A percentile compares a stretch with the other conserved stretches of the same genome.
These are phyloP conservation scores for Hamigera avellanea DNA, from an alignment of 495 filamentous ascomycete species.

Conservation along the genomic window DNA sequence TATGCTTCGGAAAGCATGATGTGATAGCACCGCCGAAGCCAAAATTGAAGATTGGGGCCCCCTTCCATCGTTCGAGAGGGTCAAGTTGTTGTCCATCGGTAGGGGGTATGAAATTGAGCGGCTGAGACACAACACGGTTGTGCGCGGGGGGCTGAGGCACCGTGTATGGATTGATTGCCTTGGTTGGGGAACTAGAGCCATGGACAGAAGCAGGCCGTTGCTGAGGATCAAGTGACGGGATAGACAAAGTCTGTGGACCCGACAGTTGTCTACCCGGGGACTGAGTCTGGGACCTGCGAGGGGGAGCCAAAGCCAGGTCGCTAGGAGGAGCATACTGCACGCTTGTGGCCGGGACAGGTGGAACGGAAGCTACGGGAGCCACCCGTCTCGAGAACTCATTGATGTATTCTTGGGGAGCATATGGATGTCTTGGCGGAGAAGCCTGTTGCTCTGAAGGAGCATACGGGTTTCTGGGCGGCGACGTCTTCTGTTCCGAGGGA, in stretches of 20 bases:
- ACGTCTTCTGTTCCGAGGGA: background rate
- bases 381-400: conserved; percentile 40
- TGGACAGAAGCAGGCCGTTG: conserved; percentile 62
- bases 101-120: conserved; percentile 48
- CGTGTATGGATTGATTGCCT: conserved; percentile 25
- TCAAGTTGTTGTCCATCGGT: conserved; percentile 73
- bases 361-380: conserved; percentile 30
- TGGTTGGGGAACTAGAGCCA: conserved; percentile 38
- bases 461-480: conserved; percentile 3
- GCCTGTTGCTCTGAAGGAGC: conserved; percentile 9
- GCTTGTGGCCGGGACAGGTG: conserved; percentile 23
- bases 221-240: conserved; percentile 39
- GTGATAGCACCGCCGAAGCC: conserved; percentile 75
- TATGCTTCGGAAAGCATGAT: conserved; percentile 78
- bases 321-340: conserved; percentile 13
- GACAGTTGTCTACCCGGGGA: conserved; percentile 55
- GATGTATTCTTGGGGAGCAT: conserved; percentile 35
- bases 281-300: conserved; percentile 72
- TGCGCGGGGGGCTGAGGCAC: conserved; percentile 15
- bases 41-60: conserved; percentile 75
- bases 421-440: conserved; percentile 22
- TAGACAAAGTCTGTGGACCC: conserved; percentile 32
- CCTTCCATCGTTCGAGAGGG: conserved; percentile 78
- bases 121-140: conserved; percentile 28
- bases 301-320: conserved; percentile 34